Conservation (phyloP, 108 stramenopile species). For the Chaetoceros tenuissimus region DNA sequence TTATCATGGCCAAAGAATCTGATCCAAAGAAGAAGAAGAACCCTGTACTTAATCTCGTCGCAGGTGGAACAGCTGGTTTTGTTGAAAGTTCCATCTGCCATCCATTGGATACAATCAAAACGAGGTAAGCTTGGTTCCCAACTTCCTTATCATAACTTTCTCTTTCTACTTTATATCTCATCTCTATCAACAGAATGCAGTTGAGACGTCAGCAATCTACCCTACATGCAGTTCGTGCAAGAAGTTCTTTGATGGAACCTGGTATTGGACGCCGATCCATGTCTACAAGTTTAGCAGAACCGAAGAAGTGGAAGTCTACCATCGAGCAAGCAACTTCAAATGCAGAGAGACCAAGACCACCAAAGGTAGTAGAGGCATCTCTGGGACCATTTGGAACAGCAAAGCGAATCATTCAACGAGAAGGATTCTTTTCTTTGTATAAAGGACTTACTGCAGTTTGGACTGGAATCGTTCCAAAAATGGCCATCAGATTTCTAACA, state of each 20-base stretch:
- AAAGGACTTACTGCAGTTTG: conserved; percentile 95
- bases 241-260: conserved; percentile 40
- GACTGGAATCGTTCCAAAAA: conserved; percentile 94
- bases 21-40: conserved; percentile 57
- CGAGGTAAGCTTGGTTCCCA: no score
- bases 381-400: conserved; percentile 77
- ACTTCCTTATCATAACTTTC: not conserved
- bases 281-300: conserved; percentile 8
- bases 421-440: conserved; percentile 94
- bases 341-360: not conserved
- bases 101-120: conserved; percentile 93
- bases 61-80: conserved; percentile 89
- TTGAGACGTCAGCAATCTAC: conserved; percentile 52
- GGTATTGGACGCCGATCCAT: conserved; percentile 24
- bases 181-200: conserved; percentile 74
- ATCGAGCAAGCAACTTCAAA: not conserved
- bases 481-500: conserved; percentile 95
- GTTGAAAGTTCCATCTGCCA: conserved; percentile 89
- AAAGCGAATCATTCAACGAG: conserved; percentile 75
- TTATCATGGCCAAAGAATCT: conserved; percentile 1
- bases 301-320: not conserved
- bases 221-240: conserved; percentile 16
- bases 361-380: conserved; percentile 30
- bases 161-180: not conserved
- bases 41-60: conserved; percentile 75